Percentiles rank a stretch among this genome's conserved stretches.
These are phyloP conservation scores for Eimeria falciformis DNA, from an alignment of 169 alveolate species.

Conservation along the genomic window DNA sequence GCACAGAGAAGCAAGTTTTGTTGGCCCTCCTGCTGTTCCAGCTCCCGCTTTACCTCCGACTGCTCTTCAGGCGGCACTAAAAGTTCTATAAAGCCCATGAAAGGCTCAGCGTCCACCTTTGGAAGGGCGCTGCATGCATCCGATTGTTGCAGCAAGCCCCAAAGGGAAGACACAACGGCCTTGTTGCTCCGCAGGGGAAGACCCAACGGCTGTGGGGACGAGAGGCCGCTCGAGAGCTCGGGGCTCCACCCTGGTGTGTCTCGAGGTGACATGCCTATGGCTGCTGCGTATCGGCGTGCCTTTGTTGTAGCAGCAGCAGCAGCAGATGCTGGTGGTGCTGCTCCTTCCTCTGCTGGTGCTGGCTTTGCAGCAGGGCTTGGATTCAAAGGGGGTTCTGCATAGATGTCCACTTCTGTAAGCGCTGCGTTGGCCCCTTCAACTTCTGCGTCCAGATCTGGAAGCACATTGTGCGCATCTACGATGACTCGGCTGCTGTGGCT, in stretches of 20 bases:
- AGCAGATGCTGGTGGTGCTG: not conserved
- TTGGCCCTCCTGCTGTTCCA: conserved; percentile 39
- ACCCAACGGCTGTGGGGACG: too few relatives aligned
- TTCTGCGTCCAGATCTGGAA: not conserved
- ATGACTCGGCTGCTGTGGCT: not conserved
- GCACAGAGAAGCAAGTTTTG: not conserved
- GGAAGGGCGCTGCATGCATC: conserved; percentile 52
- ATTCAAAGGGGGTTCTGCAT: not conserved
- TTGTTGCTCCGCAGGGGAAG: too few relatives aligned
- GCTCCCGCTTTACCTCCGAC: conserved; percentile 3
- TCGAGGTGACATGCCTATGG: too few relatives aligned
- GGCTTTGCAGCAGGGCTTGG: not conserved
- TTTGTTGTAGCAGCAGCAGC: not conserved
- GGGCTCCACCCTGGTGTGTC: too few relatives aligned
- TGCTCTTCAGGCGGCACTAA: conserved; percentile 39
- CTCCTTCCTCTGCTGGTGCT: not conserved
- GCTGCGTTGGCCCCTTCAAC: not conserved
- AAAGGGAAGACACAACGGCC: too few relatives aligned
- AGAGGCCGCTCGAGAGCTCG: too few relatives aligned
- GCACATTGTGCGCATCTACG: not conserved
- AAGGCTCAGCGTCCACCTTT: conserved; percentile 5
- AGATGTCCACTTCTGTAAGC: not conserved
- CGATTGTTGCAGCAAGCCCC: conserved; percentile 42
- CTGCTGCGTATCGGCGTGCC: too few relatives aligned
- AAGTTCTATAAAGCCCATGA: not conserved